A percentile compares a stretch with the other conserved stretches of the same genome.
phyloP scores from a whole-genome alignment of 371 early-diverging fungal genomes.

The Circinella minor region DNA sequence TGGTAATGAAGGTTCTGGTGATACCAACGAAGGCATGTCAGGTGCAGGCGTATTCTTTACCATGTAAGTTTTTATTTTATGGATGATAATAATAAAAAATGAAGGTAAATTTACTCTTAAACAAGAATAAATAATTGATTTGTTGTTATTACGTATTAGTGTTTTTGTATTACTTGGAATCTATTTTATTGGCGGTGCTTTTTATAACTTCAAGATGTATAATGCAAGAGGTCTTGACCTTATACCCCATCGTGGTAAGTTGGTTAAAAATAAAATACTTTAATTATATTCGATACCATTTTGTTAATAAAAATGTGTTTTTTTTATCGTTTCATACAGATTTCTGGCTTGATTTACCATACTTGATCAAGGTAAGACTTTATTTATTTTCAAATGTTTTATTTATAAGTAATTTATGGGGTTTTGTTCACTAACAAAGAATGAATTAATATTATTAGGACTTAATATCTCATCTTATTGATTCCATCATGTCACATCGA shows the following conservation, averaged over 20 bases:
- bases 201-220: conserved; percentile 63
- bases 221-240: conserved; percentile 64
- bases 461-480: conserved; percentile 48
- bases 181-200: conserved; percentile 62
- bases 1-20: conserved; percentile 2
- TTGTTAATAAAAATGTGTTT: background rate
- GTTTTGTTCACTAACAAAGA: background rate
- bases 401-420: background rate
- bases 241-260: conserved; percentile 64
- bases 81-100: background rate
- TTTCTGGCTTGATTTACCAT: conserved; percentile 57
- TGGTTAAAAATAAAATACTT: background rate
- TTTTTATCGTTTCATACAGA: conserved; percentile 21
- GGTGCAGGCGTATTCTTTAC: conserved; percentile 61
- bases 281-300: background rate
- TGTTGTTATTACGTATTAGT: conserved; percentile 28
- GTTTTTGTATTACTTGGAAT: conserved; percentile 47
- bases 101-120: no score
- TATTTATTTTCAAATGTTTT: background rate
- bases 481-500: conserved; percentile 50
- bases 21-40: conserved; percentile 37
- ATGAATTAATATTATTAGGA: conserved; percentile 26
- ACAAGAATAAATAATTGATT: background rate
- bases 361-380: conserved; percentile 42
- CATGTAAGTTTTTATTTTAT: conserved; percentile 36